These are phyloP conservation scores for Meripilus lineatus DNA, from an alignment of 1,284 basidiomycete species.

Conservation along the genomic window DNA sequence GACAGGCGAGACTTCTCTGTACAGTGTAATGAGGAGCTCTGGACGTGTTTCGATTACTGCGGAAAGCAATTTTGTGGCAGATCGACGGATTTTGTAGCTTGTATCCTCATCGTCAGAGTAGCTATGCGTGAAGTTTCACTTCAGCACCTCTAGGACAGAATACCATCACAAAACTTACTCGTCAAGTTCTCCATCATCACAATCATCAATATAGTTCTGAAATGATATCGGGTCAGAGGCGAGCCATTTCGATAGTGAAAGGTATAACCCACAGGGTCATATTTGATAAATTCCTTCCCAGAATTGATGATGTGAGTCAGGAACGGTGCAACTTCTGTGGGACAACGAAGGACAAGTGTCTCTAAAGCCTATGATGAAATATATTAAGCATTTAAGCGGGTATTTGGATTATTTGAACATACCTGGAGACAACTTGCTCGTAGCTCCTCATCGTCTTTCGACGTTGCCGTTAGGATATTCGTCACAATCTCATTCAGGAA, in stretches of 20 bases:
- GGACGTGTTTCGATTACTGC: slow-evolving; percentile 86
- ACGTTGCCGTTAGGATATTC: slow-evolving; percentile 60
- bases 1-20: slow-evolving; percentile 80
- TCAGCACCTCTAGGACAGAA: too few species aligned
- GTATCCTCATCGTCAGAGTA: slow-evolving; percentile 98
- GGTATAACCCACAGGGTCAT: slow-evolving; percentile 76
- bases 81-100: slow-evolving; percentile 97
- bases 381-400: too few species aligned
- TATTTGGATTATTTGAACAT: too few species aligned
- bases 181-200: slow-evolving; percentile 75
- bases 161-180: slow-evolving; percentile 59
- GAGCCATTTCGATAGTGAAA: background rate
- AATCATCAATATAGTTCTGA: slow-evolving; percentile 84
- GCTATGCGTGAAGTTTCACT: too few species aligned
- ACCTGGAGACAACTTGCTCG: slow-evolving; percentile 76
- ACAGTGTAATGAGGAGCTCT: slow-evolving; percentile 77
- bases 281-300: slow-evolving; percentile 79
- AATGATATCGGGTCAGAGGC: slow-evolving; percentile 1
- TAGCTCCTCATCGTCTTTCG: slow-evolving; percentile 76
- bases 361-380: slow-evolving; percentile 87
- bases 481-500: slow-evolving; percentile 61
- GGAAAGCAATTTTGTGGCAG: slow-evolving; percentile 85
- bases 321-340: slow-evolving; percentile 75
- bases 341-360: slow-evolving; percentile 77
- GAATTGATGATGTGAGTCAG: slow-evolving; percentile 64